These are phyloP conservation scores for Pleodorina starrii DNA, from an alignment of 139 green algal genomes.

Conservation along the genomic window DNA sequence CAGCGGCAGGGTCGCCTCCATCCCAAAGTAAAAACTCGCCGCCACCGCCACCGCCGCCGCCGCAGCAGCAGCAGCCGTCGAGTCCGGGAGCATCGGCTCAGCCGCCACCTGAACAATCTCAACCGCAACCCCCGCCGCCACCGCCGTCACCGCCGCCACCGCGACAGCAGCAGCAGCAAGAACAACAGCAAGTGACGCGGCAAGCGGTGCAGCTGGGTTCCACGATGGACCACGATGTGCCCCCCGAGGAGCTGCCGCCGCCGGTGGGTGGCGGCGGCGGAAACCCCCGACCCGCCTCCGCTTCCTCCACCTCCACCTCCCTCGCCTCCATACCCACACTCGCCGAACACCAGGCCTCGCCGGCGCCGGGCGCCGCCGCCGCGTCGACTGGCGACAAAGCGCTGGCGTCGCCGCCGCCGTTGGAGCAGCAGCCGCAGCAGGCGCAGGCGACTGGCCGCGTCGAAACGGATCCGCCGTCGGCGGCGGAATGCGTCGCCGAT, in stretches of 20 bases:
- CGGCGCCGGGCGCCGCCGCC: background rate
- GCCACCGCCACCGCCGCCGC: background rate
- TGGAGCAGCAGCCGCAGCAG: background rate
- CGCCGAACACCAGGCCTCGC: background rate
- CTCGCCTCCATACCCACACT: background rate
- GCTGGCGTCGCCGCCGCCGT: background rate
- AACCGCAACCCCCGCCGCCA: background rate
- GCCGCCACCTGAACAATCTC: background rate
- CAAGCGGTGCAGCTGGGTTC: background rate
- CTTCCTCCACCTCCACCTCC: background rate
- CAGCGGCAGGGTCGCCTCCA: too few relatives aligned
- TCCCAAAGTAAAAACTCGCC: background rate
- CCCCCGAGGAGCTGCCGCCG: background rate
- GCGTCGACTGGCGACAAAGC: background rate
- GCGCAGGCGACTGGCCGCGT: background rate
- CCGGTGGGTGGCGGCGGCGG: background rate
- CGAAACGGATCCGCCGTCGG: background rate
- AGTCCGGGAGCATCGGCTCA: background rate
- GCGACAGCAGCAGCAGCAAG: background rate
- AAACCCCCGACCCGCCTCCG: background rate
- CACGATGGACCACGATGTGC: background rate
- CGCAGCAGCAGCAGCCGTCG: background rate
- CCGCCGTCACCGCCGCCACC: background rate
- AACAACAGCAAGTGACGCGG: too few relatives aligned
- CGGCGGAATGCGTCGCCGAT: background rate